A percentile compares a stretch with the other conserved stretches of the same genome.
Evolutionary conservation across 306 rosid genomes (phyloP).

Genomic region (Astragalus membranaceus): DNA sequence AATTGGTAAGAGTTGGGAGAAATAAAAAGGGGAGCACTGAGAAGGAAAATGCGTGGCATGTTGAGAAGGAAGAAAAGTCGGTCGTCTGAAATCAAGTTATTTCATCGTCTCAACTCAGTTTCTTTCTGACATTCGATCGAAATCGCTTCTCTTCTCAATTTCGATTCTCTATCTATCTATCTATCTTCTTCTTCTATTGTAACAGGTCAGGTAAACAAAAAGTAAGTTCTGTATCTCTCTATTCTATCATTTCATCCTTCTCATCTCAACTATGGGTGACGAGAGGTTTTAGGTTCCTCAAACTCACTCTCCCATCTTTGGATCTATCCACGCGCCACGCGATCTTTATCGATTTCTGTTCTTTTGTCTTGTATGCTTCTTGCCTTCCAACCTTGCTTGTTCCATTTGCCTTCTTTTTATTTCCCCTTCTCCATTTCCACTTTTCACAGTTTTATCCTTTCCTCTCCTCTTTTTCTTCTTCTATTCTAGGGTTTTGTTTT

Average conservation of each 20-base stretch:
- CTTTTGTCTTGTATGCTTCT: not conserved
- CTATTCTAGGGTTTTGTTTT: not conserved
- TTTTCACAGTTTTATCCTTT: not conserved
- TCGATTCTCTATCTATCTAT: not conserved
- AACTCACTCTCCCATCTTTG: not conserved
- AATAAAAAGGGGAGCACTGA: not conserved
- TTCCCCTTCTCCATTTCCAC: not conserved
- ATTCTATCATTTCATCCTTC: not conserved
- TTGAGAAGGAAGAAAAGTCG: not conserved
- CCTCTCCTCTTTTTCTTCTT: not conserved
- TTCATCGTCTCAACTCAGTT: not conserved
- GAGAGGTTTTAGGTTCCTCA: conserved; percentile 2
- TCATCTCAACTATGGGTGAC: not conserved
- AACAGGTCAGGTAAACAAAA: not conserved
- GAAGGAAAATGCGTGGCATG: not conserved
- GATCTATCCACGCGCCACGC: not conserved
- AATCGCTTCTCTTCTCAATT: not conserved
- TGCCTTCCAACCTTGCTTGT: not conserved
- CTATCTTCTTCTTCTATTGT: not conserved
- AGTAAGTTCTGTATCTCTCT: not conserved
- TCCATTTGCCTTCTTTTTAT: not conserved
- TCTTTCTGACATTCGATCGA: not conserved
- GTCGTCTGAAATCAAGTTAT: not conserved
- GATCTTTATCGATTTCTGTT: not conserved
- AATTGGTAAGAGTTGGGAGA: not conserved